Evolutionary conservation across 176 grass and related monocot genomes (phyloP).

Genomic region (Carex cristatella): DNA sequence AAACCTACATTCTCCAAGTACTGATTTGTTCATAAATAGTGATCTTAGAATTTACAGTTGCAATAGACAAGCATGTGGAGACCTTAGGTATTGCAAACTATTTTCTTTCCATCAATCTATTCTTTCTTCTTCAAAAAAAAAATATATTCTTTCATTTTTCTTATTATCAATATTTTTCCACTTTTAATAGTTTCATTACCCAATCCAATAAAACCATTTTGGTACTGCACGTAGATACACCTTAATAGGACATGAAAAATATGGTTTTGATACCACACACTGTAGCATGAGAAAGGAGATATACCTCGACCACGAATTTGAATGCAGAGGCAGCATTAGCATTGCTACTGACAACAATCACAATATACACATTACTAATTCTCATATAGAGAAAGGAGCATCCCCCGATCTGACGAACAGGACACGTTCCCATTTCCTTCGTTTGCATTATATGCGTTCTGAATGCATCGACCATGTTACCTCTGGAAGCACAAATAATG

Average conservation of each 20-base stretch:
- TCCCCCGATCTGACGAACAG: slow-evolving; percentile 85
- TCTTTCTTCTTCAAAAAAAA: not conserved
- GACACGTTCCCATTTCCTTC: slow-evolving; percentile 88
- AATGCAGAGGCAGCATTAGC: slow-evolving; percentile 88
- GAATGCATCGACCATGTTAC: slow-evolving; percentile 97
- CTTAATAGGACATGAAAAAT: not conserved
- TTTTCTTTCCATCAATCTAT: not conserved
- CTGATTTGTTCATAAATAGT: not conserved
- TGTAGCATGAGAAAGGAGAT: not conserved
- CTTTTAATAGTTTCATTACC: not conserved
- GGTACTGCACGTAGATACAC: not conserved
- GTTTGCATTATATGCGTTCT: slow-evolving; percentile 97
- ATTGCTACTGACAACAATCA: slow-evolving; percentile 92
- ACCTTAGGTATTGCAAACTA: not conserved
- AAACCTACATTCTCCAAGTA: not conserved
- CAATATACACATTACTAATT: slow-evolving; percentile 95
- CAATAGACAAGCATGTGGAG: not conserved
- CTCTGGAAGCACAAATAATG: slow-evolving; percentile 38
- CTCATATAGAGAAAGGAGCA: slow-evolving; percentile 95
- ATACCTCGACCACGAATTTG: slow-evolving; percentile 94
- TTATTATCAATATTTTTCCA: not conserved
- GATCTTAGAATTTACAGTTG: not conserved
- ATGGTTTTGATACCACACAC: not conserved
- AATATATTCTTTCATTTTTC: not conserved
- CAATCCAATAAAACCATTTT: not conserved